phyloP scores from a whole-genome alignment of 306 rosid species.

The Astragalus membranaceus region DNA sequence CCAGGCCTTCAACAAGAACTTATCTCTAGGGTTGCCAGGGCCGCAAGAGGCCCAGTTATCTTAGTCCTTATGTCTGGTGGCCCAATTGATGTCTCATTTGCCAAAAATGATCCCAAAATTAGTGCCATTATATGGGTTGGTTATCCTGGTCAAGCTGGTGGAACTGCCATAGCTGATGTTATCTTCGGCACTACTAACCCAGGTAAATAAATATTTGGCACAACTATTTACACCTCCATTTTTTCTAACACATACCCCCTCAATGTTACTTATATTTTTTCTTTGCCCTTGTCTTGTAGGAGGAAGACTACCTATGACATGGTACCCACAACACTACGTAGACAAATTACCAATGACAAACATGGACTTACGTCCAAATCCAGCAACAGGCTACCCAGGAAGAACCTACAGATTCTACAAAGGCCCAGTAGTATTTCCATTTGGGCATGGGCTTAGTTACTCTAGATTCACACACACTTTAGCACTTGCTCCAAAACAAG shows the following conservation, averaged over 20 bases:
- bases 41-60: constrained; percentile 65
- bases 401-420: constrained; percentile 88
- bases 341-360: constrained; percentile 66
- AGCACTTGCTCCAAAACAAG: constrained; percentile 40
- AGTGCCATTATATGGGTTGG: constrained; percentile 81
- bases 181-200: constrained; percentile 68
- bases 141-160: constrained; percentile 93
- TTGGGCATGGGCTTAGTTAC: constrained; percentile 80
- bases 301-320: constrained; percentile 52
- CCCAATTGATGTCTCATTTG: constrained; percentile 71
- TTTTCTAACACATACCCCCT: too few species aligned
- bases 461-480: constrained; percentile 41
- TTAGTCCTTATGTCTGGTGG: constrained; percentile 86
- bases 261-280: too few species aligned
- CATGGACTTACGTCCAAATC: constrained; percentile 69
- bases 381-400: constrained; percentile 71
- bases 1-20: constrained; percentile 80
- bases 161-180: constrained; percentile 80
- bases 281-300: constrained; percentile 13
- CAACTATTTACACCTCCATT: too few species aligned
- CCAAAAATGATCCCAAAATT: constrained; percentile 47
- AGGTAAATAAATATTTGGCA: constrained; percentile 26
- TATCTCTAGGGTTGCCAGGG: constrained; percentile 49
- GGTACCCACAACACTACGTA: constrained; percentile 76
- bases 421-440: constrained; percentile 80